Percentiles rank a stretch among this genome's conserved stretches.
These are phyloP conservation scores for Forsythia suspensa DNA, from an alignment of 257 asterid genomes.

Conservation along the genomic window DNA sequence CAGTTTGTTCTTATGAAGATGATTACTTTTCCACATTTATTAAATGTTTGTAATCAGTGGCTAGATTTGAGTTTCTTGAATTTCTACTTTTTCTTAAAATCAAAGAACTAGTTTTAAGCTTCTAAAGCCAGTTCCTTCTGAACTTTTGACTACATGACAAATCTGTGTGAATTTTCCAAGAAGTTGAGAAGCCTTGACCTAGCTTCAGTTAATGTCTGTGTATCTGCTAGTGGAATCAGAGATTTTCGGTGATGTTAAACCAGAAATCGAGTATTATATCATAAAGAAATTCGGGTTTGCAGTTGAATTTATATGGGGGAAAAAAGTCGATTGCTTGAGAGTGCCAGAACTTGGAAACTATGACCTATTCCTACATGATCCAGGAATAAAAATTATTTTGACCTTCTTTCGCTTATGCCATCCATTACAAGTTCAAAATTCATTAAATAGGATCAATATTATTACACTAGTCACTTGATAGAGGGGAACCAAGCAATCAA, in stretches of 20 bases:
- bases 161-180: background rate
- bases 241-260: background rate
- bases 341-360: background rate
- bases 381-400: background rate
- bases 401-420: background rate
- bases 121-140: background rate
- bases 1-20: background rate
- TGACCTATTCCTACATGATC: background rate
- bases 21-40: background rate
- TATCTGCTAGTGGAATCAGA: background rate
- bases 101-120: background rate
- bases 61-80: background rate
- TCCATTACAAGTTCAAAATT: background rate
- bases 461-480: background rate
- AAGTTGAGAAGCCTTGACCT: background rate
- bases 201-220: background rate
- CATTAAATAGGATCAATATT: background rate
- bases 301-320: background rate
- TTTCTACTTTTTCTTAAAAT: background rate
- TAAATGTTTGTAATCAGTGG: background rate
- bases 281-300: background rate
- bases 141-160: background rate
- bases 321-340: background rate
- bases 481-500: background rate
- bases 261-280: background rate